Base-by-base conservation (phyloP, 2,329 filamentous ascomycete species). In the Penicillium sclerotigenum region DNA sequence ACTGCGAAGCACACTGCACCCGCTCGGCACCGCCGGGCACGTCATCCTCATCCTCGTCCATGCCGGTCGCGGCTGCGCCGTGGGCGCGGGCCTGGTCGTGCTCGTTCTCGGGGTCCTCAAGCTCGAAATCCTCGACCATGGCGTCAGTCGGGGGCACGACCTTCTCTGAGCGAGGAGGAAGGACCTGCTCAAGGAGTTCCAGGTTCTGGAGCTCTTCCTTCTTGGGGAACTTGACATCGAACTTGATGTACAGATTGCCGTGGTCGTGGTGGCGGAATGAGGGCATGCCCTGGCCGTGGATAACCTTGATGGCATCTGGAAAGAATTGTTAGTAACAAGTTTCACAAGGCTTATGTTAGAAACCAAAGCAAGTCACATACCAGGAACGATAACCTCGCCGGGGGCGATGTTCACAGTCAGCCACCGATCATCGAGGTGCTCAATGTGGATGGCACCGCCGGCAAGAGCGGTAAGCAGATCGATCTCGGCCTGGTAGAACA, bases 371-470 rank as follows among this genome's bases (percentile, higher is more conserved):
- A 37, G 28, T 47, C 56, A 68, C 87, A 77, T 87, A 95, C 91
- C 89, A 77, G 89, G 91, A 70, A 88, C 86, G 71, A 99, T 96
- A 61, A 94, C 91, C 79, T 99, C 94, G 73, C 94, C 95, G 16
- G 94, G 91, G 56, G 90, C 82, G 65, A 99, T 95, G 56, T 94
- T 91, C 51, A 99, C 88, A 55, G 88, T 92, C 75, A 99, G 81
- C 94, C 94, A 99, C 74, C 94, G 86, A 43, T 99, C 94, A 73
- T 99, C 94, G 45, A 99, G 87, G 75, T 99, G 94, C 82, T 99
- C 94, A 66, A 99, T 86, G 76, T 87, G 91, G 70, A 99, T 87
- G 52, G 86, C 88, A 61, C 94, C 94, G 70, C 95, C 94, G 59
- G 90, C 94, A 65, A 99, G 82, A 33, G 94, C 94, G 36, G 93